phyloP scores from a whole-genome alignment of 2,329 filamentous ascomycete genomes.

The Boeremia exigua region DNA sequence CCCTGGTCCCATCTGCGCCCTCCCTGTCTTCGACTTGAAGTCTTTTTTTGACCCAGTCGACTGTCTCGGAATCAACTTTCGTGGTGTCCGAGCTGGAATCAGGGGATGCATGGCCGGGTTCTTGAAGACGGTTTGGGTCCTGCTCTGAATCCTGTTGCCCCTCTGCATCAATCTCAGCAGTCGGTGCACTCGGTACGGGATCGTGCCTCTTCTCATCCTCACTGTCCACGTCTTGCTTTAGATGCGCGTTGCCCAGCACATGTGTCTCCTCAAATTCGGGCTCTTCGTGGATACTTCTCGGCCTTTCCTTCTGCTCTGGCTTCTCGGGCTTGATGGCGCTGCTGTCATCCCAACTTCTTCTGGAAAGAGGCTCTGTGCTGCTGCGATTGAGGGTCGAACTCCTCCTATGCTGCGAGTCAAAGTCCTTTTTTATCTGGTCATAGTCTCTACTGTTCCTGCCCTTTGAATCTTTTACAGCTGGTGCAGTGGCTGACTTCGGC shows the following conservation, averaged over 20 bases:
- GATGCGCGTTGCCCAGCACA: constrained; percentile 10
- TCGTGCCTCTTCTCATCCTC: constrained; percentile 11
- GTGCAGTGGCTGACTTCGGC: constrained; percentile 20
- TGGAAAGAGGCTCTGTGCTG: constrained; percentile 24
- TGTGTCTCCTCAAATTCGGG: constrained; percentile 8
- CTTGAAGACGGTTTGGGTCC: background rate
- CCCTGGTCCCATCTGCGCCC: background rate
- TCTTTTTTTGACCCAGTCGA: constrained; percentile 15
- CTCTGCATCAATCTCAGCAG: background rate
- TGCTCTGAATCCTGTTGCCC: background rate
- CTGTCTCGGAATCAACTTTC: constrained; percentile 5
- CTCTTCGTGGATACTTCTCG: constrained; percentile 6
- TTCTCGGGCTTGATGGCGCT: background rate
- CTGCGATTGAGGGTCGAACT: constrained; percentile 17
- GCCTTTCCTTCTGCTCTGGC: background rate
- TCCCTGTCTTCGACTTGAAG: constrained; percentile 1
- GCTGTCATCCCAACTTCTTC: constrained; percentile 7
- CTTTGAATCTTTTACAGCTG: constrained; percentile 4
- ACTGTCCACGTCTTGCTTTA: constrained; percentile 1
- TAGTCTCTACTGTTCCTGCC: constrained; percentile 19
- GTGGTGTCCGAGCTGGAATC: constrained; percentile 16
- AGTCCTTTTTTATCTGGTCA: constrained; percentile 20
- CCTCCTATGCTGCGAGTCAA: constrained; percentile 12
- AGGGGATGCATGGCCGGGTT: background rate
- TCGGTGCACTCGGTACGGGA: constrained; percentile 2